Evolutionary conservation across 2,329 filamentous ascomycete genomes (phyloP).

Genomic region (Ophiostoma fasciatum): DNA sequence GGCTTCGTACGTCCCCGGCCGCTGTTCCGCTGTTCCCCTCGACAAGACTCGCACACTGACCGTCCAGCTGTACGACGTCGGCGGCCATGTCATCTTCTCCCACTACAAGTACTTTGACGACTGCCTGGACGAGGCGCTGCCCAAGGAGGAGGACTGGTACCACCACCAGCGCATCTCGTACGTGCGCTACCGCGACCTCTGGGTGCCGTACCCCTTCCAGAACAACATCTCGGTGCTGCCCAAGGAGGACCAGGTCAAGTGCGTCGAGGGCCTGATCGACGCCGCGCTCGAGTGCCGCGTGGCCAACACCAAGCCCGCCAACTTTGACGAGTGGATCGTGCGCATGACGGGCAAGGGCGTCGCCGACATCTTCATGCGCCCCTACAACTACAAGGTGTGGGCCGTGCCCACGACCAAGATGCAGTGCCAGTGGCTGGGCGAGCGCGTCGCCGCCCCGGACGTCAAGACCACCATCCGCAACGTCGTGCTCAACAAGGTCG

Average conservation of each 20-base stretch:
- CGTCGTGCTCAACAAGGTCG: slow-evolving; percentile 88
- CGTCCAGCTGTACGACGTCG: slow-evolving; percentile 92
- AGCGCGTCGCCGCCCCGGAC: slow-evolving; percentile 94
- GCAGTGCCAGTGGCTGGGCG: slow-evolving; percentile 97
- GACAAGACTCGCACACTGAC: too few relatives aligned
- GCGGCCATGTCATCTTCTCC: slow-evolving; percentile 96
- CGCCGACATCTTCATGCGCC: slow-evolving; percentile 94
- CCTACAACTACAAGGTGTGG: slow-evolving; percentile 99
- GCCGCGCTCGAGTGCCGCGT: slow-evolving; percentile 78
- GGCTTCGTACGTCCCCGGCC: slow-evolving; percentile 61
- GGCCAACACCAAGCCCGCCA: slow-evolving; percentile 78
- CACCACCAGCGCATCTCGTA: slow-evolving; percentile 98
- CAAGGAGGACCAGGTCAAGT: slow-evolving; percentile 91
- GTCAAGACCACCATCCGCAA: slow-evolving; percentile 89
- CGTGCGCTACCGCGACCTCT: slow-evolving; percentile 88
- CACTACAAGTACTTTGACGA: slow-evolving; percentile 99
- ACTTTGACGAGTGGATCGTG: slow-evolving; percentile 98
- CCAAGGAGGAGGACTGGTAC: slow-evolving; percentile 90
- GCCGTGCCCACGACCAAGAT: slow-evolving; percentile 98
- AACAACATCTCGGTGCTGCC: slow-evolving; percentile 99
- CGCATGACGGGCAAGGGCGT: slow-evolving; percentile 81
- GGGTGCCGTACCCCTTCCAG: slow-evolving; percentile 99
- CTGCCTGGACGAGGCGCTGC: slow-evolving; percentile 91
- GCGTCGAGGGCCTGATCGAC: slow-evolving; percentile 92
- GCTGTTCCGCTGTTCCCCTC: neutral